Conservation (phyloP, 345 rosid genomes). For the Salix dunnii region DNA sequence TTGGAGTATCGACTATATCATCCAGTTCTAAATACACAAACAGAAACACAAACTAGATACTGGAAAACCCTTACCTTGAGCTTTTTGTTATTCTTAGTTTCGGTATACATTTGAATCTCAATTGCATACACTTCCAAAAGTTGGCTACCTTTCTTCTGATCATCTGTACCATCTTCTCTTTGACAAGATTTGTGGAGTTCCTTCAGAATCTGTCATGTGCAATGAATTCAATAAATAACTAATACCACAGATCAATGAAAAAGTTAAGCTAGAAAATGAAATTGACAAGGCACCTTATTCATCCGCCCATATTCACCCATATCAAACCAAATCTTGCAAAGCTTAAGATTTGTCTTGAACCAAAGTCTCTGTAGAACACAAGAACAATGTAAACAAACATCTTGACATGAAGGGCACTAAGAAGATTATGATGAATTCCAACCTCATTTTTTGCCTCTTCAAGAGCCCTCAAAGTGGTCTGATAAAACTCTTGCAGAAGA, state of each 20-base stretch:
- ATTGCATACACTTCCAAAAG: slow-evolving; percentile 97
- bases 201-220: slow-evolving; percentile 64
- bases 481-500: slow-evolving; percentile 86
- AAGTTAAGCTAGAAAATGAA: slow-evolving; percentile 2
- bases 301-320: slow-evolving; percentile 96
- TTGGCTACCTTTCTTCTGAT: slow-evolving; percentile 99
- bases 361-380: slow-evolving; percentile 74
- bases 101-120: slow-evolving; percentile 97
- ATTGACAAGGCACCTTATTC: slow-evolving; percentile 61
- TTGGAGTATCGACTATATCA: background rate
- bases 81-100: slow-evolving; percentile 96
- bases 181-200: slow-evolving; percentile 97
- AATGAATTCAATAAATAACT: background rate
- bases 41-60: background rate
- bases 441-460: slow-evolving; percentile 99
- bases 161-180: slow-evolving; percentile 96
- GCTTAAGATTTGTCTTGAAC: slow-evolving; percentile 98
- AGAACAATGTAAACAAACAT: slow-evolving; percentile 21
- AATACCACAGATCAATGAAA: background rate
- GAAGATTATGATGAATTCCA: background rate
- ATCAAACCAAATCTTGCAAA: slow-evolving; percentile 98
- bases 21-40: background rate
- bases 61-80: slow-evolving; percentile 57
- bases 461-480: slow-evolving; percentile 92
- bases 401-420: background rate